Conservation (phyloP, 1,284 basidiomycete species). For the Xerocomus nothofagi region DNA sequence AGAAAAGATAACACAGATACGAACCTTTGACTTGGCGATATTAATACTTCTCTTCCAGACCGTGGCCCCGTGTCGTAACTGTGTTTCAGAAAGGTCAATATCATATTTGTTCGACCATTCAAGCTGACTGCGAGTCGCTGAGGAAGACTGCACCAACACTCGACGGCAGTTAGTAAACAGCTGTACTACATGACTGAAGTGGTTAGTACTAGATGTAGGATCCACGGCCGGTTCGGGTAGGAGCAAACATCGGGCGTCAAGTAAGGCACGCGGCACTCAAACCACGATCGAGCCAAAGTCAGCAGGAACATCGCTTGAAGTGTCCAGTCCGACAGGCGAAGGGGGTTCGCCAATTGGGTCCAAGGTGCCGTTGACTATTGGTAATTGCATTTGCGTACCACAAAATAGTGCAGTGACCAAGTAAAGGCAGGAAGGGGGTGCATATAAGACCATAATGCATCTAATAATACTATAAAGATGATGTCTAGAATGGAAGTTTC, state of each 20-base stretch:
- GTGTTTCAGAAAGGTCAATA: not conserved
- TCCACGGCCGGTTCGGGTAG: no score
- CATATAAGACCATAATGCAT: not conserved
- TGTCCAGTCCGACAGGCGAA: no score
- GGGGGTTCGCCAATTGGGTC: not conserved
- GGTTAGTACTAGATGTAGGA: no score
- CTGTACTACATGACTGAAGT: no score
- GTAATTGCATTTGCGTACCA: not conserved
- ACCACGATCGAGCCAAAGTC: constrained; percentile 3
- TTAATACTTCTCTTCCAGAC: not conserved
- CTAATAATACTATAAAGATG: constrained; percentile 2
- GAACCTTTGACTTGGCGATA: not conserved
- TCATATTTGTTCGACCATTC: not conserved
- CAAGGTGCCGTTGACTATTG: not conserved
- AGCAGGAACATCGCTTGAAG: not conserved
- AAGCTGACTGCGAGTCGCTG: not conserved
- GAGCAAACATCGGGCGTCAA: not conserved
- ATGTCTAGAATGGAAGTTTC: constrained; percentile 53
- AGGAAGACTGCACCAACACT: not conserved
- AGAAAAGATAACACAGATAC: not conserved
- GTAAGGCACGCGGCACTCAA: no score
- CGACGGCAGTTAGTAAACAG: not conserved
- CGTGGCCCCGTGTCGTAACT: not conserved
- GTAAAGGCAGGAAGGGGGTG: not conserved
- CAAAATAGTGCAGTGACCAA: not conserved